Evolutionary conservation across 345 rosid genomes (phyloP).

Genomic region (Iberis pinnata): DNA sequence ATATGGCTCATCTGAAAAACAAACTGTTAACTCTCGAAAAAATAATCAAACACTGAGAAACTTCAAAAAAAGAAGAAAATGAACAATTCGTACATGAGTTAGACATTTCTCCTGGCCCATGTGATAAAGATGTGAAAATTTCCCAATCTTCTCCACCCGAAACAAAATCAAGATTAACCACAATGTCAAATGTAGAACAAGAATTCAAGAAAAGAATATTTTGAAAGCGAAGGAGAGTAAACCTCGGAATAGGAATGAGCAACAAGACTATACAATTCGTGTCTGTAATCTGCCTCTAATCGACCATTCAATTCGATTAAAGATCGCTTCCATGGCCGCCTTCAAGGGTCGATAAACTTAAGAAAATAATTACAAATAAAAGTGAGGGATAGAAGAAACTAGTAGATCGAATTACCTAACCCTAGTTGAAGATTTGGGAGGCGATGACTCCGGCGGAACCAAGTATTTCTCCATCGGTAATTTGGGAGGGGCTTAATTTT

Average conservation of each 20-base stretch:
- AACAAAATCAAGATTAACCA: background rate
- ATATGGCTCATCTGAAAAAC: constrained; percentile 30
- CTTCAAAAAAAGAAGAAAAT: background rate
- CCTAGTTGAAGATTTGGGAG: constrained; percentile 29
- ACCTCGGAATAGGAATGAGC: constrained; percentile 74
- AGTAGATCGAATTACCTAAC: constrained; percentile 27
- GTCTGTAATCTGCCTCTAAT: constrained; percentile 44
- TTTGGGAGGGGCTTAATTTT: constrained; percentile 19
- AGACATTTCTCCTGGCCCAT: constrained; percentile 41
- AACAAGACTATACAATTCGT: constrained; percentile 40
- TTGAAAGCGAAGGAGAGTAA: background rate
- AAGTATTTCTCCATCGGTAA: constrained; percentile 47
- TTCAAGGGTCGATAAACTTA: background rate
- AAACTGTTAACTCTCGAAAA: constrained; percentile 2
- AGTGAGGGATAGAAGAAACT: background rate
- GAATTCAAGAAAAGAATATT: background rate
- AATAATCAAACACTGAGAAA: background rate
- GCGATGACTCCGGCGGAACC: constrained; percentile 26
- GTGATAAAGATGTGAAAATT: constrained; percentile 58
- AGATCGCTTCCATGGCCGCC: constrained; percentile 55
- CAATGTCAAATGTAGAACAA: background rate
- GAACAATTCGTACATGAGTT: constrained; percentile 43
- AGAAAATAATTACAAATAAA: background rate
- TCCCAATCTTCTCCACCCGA: constrained; percentile 41
- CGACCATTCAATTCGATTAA: constrained; percentile 56